Conservation (phyloP, 805 yeast species). For the Candida palmyrensis region DNA sequence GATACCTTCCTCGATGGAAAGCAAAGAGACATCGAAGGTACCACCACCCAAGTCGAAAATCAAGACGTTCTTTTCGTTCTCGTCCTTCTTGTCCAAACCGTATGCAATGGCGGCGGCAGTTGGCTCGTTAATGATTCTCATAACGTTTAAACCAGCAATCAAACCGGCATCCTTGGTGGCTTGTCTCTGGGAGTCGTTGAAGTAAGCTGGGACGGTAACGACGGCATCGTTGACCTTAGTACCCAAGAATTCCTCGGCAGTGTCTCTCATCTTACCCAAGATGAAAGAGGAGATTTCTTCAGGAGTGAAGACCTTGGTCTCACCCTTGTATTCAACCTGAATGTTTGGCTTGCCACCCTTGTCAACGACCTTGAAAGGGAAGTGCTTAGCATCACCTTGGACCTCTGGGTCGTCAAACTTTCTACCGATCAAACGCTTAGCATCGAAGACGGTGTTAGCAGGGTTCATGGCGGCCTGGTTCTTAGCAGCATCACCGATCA, state of each 20-base stretch:
- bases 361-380: conserved; percentile 75
- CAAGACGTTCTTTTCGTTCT: conserved; percentile 55
- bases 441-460: conserved; percentile 73
- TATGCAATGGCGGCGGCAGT: conserved; percentile 28
- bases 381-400: conserved; percentile 86
- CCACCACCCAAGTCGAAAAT: conserved; percentile 49
- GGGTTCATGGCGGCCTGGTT: conserved; percentile 81
- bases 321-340: conserved; percentile 66
- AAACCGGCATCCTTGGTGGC: conserved; percentile 93
- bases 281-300: conserved; percentile 76
- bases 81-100: conserved; percentile 42
- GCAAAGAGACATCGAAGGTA: conserved; percentile 43
- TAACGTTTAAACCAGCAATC: conserved; percentile 83
- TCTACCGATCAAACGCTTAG: conserved; percentile 78
- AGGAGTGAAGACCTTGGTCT: conserved; percentile 65
- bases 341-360: conserved; percentile 63
- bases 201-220: conserved; percentile 90
- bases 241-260: conserved; percentile 74
- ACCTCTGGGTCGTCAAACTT: conserved; percentile 72
- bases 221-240: conserved; percentile 78
- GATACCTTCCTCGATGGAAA: conserved; percentile 45
- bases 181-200: conserved; percentile 91
- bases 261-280: conserved; percentile 77
- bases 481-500: conserved; percentile 81
- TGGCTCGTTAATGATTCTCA: conserved; percentile 90